These are phyloP conservation scores for Chernovozyma aurita DNA, from an alignment of 1,139 yeast species.

Conservation along the genomic window DNA sequence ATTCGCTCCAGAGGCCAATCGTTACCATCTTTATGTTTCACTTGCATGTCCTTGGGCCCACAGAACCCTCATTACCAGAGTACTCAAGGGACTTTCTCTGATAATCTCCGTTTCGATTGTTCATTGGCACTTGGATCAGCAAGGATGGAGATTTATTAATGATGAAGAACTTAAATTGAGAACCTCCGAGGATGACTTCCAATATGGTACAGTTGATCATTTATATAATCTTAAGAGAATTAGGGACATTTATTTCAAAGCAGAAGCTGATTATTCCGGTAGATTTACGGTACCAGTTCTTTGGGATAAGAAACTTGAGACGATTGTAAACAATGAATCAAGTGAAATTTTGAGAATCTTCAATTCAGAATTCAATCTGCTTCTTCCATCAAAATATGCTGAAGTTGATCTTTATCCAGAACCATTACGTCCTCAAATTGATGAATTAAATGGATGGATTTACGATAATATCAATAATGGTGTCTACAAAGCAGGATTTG, in stretches of 20 bases:
- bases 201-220: conserved; percentile 63
- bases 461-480: conserved; percentile 88
- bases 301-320: conserved; percentile 79
- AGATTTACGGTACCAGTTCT: conserved; percentile 89
- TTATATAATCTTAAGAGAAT: conserved; percentile 56
- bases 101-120: conserved; percentile 70
- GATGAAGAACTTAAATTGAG: conserved; percentile 21
- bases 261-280: conserved; percentile 70
- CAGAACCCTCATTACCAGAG: conserved; percentile 70
- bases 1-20: conserved; percentile 67
- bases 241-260: conserved; percentile 69
- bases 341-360: conserved; percentile 84
- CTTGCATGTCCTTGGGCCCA: conserved; percentile 97
- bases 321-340: conserved; percentile 88
- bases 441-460: conserved; percentile 78
- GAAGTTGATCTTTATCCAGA: conserved; percentile 63
- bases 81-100: conserved; percentile 71
- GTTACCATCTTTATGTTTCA: conserved; percentile 87
- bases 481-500: conserved; percentile 90
- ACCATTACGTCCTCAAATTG: conserved; percentile 51
- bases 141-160: conserved; percentile 79
- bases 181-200: conserved; percentile 30
- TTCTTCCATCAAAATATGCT: conserved; percentile 45
- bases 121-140: conserved; percentile 79
- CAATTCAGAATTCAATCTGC: conserved; percentile 61